Conservation (phyloP, 495 filamentous ascomycete species). For the Apiosordaria backusii region DNA sequence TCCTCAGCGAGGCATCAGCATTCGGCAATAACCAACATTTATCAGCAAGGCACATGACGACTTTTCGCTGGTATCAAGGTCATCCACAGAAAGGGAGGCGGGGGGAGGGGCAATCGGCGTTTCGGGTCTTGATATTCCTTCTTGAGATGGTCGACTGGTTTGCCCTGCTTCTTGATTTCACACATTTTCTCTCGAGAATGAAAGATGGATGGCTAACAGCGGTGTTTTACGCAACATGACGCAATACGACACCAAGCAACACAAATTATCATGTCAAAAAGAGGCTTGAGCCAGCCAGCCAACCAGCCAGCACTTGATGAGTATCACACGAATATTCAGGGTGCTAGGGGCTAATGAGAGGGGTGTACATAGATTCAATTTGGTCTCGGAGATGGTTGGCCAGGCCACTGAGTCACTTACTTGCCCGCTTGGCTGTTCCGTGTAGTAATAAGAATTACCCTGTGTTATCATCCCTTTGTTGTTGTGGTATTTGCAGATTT, state of each 20-base stretch:
- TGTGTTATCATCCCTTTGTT: background rate
- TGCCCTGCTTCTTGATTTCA: background rate
- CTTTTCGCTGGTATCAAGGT: background rate
- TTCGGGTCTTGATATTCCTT: background rate
- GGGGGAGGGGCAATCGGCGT: background rate
- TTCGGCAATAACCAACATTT: background rate
- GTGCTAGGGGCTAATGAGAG: background rate
- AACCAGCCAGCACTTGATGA: background rate
- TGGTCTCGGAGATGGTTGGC: background rate
- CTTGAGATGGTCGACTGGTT: background rate
- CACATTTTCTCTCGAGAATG: background rate
- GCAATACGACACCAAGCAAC: background rate
- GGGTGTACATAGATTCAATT: background rate
- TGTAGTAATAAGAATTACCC: background rate
- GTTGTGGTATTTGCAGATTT: too few relatives aligned
- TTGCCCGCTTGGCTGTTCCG: background rate
- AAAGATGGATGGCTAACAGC: background rate
- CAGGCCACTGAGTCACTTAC: background rate
- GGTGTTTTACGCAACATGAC: too few relatives aligned
- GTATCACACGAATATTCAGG: background rate
- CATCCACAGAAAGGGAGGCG: background rate
- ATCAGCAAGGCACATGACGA: background rate
- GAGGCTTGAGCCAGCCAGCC: too few relatives aligned
- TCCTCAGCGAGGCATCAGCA: background rate
- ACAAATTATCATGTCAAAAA: background rate